Conservation (phyloP, 148 eudicot species). For the Rhododendron simsii region DNA sequence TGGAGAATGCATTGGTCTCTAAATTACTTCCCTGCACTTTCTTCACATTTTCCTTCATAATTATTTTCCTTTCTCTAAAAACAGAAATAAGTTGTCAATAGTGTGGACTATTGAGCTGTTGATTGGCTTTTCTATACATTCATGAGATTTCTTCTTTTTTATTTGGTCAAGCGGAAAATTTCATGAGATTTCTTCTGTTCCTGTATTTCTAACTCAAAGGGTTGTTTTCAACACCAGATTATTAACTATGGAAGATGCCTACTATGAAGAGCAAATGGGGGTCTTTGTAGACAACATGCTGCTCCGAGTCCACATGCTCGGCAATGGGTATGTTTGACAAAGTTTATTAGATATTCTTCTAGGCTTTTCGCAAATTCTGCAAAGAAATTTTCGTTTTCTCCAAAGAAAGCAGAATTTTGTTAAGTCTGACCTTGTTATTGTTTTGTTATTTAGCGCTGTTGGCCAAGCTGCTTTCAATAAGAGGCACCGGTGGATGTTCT, state of each 20-base stretch:
- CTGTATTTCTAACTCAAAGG: background rate
- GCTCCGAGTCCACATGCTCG: conserved; percentile 61
- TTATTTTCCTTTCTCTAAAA: background rate
- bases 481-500: conserved; percentile 57
- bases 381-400: background rate
- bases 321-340: conserved; percentile 65
- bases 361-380: background rate
- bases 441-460: conserved; percentile 41
- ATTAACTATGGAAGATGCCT: conserved; percentile 67
- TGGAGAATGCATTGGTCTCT: background rate
- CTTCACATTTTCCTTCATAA: background rate
- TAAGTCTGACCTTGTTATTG: conserved; percentile 9
- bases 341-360: background rate
- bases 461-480: conserved; percentile 66
- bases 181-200: background rate
- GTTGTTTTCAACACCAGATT: conserved; percentile 31
- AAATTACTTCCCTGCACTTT: background rate
- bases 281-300: conserved; percentile 45
- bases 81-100: background rate
- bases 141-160: background rate
- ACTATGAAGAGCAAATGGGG: conserved; percentile 46
- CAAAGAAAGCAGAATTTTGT: background rate
- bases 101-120: background rate
- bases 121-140: background rate
- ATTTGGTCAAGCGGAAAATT: too few species aligned